Base-by-base conservation (phyloP, 208 protist species). In the Wallacemonas sp. region DNA sequence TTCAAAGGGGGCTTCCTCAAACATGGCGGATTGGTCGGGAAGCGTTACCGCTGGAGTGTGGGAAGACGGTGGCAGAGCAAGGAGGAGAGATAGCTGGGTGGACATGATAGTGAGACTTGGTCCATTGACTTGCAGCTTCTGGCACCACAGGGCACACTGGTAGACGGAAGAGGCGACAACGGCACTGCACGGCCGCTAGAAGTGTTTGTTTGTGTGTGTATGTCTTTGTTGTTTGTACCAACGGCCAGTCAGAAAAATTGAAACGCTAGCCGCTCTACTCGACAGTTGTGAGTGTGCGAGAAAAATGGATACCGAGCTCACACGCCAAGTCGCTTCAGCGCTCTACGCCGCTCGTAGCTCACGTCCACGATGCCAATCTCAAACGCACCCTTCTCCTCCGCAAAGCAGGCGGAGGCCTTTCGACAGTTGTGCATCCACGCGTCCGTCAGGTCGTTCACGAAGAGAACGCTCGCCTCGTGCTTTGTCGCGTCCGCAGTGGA, bases 1-100 rank as follows among this genome's bases (percentile, higher is more conserved):
- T 2, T 84, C 79, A 53, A 90, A 90, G 6, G 34, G 45, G 21
- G 73, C 65, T 45, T 91, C 80, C 9, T 52, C 48, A 66, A 91
- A 91, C 84, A 87, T 85, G 0, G 22, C 10, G 3, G 21, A 48
- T 48, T n/a, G n/a, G n/a, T n/a, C n/a, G n/a, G n/a, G n/a, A n/a
- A n/a, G n/a, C n/a, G n/a, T n/a, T n/a, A n/a, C n/a, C n/a, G n/a
- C n/a, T n/a, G n/a, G n/a, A n/a, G n/a, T n/a, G n/a, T n/a, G n/a
- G n/a, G n/a, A n/a, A n/a, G n/a, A n/a, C n/a, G n/a, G n/a, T n/a
- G n/a, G n/a, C n/a, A n/a, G n/a, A n/a, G n/a, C n/a, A n/a, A n/a
- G n/a, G 19, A 22, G 17, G 17, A 19, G 42, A 48, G 8, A 19
- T 48, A 19, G 13, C 9, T 26, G 19, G 22, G 9, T 5, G 42